Conservation (phyloP, 768 basidiomycete genomes). For the Macrocybe gigantea region DNA sequence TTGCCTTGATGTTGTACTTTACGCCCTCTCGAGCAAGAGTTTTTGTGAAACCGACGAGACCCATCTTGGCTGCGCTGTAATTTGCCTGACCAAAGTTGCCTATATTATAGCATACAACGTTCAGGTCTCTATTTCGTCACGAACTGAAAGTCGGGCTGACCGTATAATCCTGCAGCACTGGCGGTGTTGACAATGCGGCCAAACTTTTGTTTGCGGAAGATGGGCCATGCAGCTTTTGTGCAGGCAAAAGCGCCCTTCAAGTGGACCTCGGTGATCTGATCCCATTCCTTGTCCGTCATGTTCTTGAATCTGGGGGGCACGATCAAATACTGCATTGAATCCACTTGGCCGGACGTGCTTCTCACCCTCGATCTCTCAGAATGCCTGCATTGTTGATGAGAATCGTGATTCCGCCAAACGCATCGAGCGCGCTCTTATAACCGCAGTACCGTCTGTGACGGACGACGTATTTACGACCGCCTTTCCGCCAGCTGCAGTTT, state of each 20-base stretch:
- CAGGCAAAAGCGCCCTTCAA: conserved; percentile 91
- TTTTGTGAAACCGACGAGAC: conserved; percentile 86
- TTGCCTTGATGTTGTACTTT: conserved; percentile 84
- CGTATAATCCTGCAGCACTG: conserved; percentile 91
- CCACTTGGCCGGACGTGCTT: conserved; percentile 1
- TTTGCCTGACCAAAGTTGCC: conserved; percentile 97
- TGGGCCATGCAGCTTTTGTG: conserved; percentile 93
- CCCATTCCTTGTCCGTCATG: conserved; percentile 94
- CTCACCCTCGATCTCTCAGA: conserved; percentile 71
- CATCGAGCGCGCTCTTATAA: conserved; percentile 83
- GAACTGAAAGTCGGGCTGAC: conserved; percentile 32
- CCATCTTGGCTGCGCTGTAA: conserved; percentile 98
- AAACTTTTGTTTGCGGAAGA: conserved; percentile 92
- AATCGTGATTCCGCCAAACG: conserved; percentile 80
- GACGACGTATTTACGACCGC: conserved; percentile 85
- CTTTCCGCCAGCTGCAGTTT: conserved; percentile 72
- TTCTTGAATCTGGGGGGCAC: conserved; percentile 74
- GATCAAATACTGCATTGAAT: not conserved
- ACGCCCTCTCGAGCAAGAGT: conserved; percentile 89
- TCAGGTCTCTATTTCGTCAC: not conserved
- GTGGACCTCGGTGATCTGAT: conserved; percentile 84
- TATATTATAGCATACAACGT: conserved; percentile 15
- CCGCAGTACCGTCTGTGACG: conserved; percentile 79
- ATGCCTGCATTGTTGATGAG: conserved; percentile 97
- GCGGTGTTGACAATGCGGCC: conserved; percentile 94